These are phyloP conservation scores for Blastobotrys buckinghamii DNA, from an alignment of 1,139 yeast species.

Conservation along the genomic window DNA sequence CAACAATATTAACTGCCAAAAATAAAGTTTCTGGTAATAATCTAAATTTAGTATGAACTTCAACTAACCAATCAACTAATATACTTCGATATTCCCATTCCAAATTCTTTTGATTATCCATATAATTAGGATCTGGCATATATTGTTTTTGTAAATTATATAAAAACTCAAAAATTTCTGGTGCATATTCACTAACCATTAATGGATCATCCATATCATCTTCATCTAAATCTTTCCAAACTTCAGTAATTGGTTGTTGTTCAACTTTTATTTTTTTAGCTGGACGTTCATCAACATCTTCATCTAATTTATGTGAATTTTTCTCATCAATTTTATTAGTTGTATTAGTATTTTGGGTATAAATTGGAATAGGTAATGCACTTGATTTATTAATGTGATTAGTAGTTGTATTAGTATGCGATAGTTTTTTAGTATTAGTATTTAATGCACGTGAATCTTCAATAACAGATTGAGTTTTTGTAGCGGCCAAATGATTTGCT, in stretches of 20 bases:
- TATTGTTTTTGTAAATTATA: constrained; percentile 69
- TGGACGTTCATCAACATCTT: constrained; percentile 8
- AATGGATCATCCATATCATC: constrained; percentile 89
- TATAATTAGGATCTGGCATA: constrained; percentile 71
- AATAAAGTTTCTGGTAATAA: constrained; percentile 86
- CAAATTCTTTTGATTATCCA: constrained; percentile 58
- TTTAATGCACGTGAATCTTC: constrained; percentile 7
- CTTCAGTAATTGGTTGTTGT: constrained; percentile 2
- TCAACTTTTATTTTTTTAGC: constrained; percentile 10
- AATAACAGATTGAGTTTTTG: constrained; percentile 4
- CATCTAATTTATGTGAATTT: constrained; percentile 7
- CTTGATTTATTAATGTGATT: background rate
- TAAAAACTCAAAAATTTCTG: constrained; percentile 76
- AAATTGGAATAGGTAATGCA: constrained; percentile 10
- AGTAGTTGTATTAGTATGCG: background rate
- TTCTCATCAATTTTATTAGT: background rate
- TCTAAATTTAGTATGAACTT: constrained; percentile 82
- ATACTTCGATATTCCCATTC: constrained; percentile 79
- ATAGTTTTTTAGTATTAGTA: background rate
- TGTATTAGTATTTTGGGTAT: constrained; percentile 6
- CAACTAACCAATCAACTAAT: constrained; percentile 91
- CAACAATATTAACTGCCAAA: constrained; percentile 85
- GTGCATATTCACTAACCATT: constrained; percentile 92
- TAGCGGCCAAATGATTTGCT: constrained; percentile 4
- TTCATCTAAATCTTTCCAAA: constrained; percentile 87